A percentile compares a stretch with the other conserved stretches of the same genome.
These are phyloP conservation scores for Micromonas pusilla DNA, from an alignment of 139 green algal genomes.

Conservation along the genomic window DNA sequence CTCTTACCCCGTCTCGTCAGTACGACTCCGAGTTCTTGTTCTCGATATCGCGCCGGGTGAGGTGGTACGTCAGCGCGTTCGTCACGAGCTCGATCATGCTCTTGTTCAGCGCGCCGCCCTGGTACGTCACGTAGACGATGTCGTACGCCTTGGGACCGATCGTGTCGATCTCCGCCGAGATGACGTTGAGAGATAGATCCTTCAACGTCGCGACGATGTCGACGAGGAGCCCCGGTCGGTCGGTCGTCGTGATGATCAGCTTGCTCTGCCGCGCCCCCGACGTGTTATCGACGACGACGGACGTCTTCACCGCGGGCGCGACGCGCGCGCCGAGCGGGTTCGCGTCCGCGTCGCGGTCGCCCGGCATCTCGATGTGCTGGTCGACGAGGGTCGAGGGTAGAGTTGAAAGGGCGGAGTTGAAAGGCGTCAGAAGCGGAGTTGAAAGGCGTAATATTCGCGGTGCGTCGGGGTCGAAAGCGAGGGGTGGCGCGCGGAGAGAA, in stretches of 20 bases:
- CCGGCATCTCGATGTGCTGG: not conserved
- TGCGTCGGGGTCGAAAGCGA: no score
- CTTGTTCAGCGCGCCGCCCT: conserved; percentile 72
- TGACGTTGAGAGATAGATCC: conserved; percentile 90
- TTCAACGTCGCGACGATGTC: conserved; percentile 74
- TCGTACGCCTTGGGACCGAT: conserved; percentile 64
- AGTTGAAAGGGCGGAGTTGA: no score
- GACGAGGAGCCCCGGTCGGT: conserved; percentile 59
- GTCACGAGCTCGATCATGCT: conserved; percentile 77
- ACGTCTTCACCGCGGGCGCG: conserved; percentile 18
- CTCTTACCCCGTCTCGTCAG: no score
- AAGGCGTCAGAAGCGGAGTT: no score
- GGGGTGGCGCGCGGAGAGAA: no score
- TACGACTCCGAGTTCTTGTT: conserved; percentile 92
- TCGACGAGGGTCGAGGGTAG: no score
- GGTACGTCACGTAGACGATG: conserved; percentile 85
- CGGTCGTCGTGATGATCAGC: conserved; percentile 56
- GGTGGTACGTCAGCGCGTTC: conserved; percentile 90
- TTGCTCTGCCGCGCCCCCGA: conserved; percentile 34
- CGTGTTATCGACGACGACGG: conserved; percentile 28
- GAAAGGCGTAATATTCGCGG: no score
- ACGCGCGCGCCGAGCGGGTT: conserved; percentile 53
- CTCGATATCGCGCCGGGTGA: conserved; percentile 73
- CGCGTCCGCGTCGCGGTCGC: conserved; percentile 9
- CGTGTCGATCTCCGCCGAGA: conserved; percentile 75